These are phyloP conservation scores for Botrytis cinerea DNA, from an alignment of 2,329 filamentous ascomycete genomes.

Conservation along the genomic window DNA sequence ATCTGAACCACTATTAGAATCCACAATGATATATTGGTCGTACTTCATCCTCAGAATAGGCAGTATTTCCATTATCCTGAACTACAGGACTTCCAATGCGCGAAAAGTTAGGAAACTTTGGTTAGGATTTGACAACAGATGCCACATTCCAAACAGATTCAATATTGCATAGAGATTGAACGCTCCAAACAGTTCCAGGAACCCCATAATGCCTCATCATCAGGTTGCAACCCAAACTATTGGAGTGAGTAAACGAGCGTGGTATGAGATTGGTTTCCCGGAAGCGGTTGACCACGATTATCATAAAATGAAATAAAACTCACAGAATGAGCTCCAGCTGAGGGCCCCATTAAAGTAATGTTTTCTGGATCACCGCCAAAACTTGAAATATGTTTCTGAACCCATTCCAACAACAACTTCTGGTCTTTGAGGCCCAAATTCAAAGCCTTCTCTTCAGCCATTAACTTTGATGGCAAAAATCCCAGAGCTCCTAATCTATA, in stretches of 20 bases:
- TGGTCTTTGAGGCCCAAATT: constrained; percentile 69
- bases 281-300: background rate
- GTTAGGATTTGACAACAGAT: background rate
- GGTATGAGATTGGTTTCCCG: background rate
- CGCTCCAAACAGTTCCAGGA: no score
- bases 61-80: background rate
- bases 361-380: constrained; percentile 62
- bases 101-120: background rate
- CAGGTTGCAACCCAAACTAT: background rate
- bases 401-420: constrained; percentile 59
- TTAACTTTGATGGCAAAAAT: constrained; percentile 62
- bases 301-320: constrained; percentile 29
- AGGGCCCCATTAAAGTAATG: constrained; percentile 62
- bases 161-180: background rate
- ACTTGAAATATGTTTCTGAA: constrained; percentile 57
- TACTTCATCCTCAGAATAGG: no score
- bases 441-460: constrained; percentile 55
- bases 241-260: background rate
- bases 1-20: constrained; percentile 47
- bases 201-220: background rate
- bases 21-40: background rate
- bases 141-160: background rate
- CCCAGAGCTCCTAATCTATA: constrained; percentile 68
- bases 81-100: background rate
- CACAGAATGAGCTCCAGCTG: constrained; percentile 64